These are phyloP conservation scores for Leptodermis oblonga DNA, from an alignment of 257 asterid species.

Conservation along the genomic window DNA sequence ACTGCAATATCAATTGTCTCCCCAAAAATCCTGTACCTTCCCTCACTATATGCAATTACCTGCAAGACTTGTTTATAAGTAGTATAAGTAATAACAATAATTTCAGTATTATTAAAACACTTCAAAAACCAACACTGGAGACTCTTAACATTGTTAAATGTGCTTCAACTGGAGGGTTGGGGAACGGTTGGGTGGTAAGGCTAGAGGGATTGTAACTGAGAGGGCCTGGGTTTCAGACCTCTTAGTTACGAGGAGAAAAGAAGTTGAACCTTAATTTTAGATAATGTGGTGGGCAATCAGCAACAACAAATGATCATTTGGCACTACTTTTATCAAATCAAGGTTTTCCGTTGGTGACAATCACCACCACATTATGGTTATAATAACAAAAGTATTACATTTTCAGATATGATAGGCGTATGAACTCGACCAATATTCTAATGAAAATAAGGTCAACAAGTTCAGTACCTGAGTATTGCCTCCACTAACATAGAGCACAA, in stretches of 20 bases:
- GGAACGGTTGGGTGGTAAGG: too few species aligned
- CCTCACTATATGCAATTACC: slow-evolving; percentile 92
- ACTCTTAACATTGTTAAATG: not conserved
- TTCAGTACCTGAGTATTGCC: slow-evolving; percentile 75
- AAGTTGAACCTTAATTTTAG: not conserved
- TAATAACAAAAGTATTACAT: too few species aligned
- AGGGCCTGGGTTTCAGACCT: too few species aligned
- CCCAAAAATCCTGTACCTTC: slow-evolving; percentile 83
- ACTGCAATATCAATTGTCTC: slow-evolving; percentile 94
- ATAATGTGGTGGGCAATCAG: not conserved
- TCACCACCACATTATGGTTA: too few species aligned
- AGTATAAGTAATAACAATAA: not conserved
- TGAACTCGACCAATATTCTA: not conserved
- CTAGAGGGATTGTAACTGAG: too few species aligned
- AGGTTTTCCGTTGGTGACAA: too few species aligned
- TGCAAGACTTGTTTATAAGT: slow-evolving; percentile 23
- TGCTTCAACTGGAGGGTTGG: not conserved
- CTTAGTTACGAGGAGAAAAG: too few species aligned
- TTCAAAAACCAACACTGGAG: not conserved
- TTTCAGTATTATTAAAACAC: not conserved
- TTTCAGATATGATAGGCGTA: too few species aligned
- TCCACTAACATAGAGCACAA: slow-evolving; percentile 87
- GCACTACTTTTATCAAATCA: too few species aligned
- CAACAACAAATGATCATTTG: too few species aligned
- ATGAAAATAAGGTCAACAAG: not conserved